These are phyloP conservation scores for Colletotrichum salicis DNA, from an alignment of 2,329 filamentous ascomycete species.

Conservation along the genomic window DNA sequence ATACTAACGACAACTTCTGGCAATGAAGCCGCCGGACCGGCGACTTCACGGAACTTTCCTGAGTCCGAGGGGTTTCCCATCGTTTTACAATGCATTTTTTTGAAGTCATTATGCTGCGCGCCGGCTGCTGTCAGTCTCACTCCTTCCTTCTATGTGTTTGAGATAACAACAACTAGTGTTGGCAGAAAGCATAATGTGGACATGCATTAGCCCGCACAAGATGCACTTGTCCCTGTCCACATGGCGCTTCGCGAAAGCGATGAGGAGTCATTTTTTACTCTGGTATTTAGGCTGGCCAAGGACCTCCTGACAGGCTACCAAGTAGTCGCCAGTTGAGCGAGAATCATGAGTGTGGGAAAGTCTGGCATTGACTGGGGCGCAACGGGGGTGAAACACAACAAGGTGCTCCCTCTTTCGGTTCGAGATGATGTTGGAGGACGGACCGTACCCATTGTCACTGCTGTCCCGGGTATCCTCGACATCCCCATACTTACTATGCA, in stretches of 20 bases:
- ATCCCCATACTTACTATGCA: too few relatives aligned
- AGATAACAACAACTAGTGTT: not conserved
- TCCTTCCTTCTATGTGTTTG: rapidly evolving
- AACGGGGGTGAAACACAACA: too few relatives aligned
- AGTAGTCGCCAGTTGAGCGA: not conserved
- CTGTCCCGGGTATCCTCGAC: too few relatives aligned
- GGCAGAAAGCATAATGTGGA: not conserved
- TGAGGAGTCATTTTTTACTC: not conserved
- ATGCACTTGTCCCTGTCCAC: not conserved
- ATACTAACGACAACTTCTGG: not conserved
- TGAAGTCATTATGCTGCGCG: not conserved
- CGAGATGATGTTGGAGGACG: too few relatives aligned
- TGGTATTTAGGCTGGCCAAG: not conserved
- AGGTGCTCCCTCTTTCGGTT: too few relatives aligned
- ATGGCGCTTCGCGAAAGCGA: not conserved
- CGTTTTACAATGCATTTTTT: not conserved
- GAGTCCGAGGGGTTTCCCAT: not conserved
- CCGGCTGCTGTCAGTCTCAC: not conserved
- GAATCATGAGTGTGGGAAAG: too few relatives aligned
- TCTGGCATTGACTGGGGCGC: too few relatives aligned
- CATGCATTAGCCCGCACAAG: not conserved
- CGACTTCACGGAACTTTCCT: not conserved
- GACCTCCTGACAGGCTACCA: rapidly evolving
- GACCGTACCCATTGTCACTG: too few relatives aligned
- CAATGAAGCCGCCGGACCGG: not conserved